Evolutionary conservation across 768 basidiomycete genomes (phyloP).

Genomic region (Lactarius vividus): DNA sequence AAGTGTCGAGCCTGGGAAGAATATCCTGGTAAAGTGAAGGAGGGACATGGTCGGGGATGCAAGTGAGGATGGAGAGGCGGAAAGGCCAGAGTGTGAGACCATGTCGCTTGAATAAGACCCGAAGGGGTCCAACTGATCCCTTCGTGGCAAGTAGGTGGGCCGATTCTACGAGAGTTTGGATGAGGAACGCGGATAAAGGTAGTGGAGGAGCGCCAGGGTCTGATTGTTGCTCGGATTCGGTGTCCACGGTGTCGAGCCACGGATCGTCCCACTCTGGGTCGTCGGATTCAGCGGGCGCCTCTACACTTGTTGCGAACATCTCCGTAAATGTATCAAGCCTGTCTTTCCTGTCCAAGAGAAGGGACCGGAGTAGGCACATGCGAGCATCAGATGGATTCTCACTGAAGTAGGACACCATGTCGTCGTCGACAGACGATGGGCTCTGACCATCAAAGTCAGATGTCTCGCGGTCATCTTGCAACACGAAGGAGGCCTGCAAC

Average conservation of each 20-base stretch:
- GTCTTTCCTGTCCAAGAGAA: conserved; percentile 69
- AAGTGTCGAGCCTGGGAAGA: conserved; percentile 58
- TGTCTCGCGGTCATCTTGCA: conserved; percentile 25
- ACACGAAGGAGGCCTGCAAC: conserved; percentile 27
- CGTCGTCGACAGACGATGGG: conserved; percentile 31
- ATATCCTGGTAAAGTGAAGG: conserved; percentile 60
- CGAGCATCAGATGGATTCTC: conserved; percentile 58
- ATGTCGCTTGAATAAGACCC: conserved; percentile 58
- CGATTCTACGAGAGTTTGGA: conserved; percentile 50
- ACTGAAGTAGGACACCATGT: conserved; percentile 53
- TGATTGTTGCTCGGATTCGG: conserved; percentile 26
- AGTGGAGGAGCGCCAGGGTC: conserved; percentile 41
- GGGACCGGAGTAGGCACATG: conserved; percentile 58
- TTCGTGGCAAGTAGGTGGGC: conserved; percentile 67
- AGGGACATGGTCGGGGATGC: conserved; percentile 69
- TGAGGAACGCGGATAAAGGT: conserved; percentile 62
- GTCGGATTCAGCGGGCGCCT: conserved; percentile 34
- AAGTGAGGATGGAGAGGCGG: conserved; percentile 67
- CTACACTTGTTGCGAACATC: conserved; percentile 42
- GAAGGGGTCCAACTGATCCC: conserved; percentile 56
- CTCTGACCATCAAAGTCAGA: conserved; percentile 25
- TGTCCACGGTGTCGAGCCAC: conserved; percentile 56
- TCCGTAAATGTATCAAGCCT: conserved; percentile 70
- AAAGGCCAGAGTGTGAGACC: conserved; percentile 57
- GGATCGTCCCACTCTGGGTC: conserved; percentile 70